A percentile compares a stretch with the other conserved stretches of the same genome.
These are phyloP conservation scores for Clathrus columnatus DNA, from an alignment of 768 basidiomycete species.

Conservation along the genomic window DNA sequence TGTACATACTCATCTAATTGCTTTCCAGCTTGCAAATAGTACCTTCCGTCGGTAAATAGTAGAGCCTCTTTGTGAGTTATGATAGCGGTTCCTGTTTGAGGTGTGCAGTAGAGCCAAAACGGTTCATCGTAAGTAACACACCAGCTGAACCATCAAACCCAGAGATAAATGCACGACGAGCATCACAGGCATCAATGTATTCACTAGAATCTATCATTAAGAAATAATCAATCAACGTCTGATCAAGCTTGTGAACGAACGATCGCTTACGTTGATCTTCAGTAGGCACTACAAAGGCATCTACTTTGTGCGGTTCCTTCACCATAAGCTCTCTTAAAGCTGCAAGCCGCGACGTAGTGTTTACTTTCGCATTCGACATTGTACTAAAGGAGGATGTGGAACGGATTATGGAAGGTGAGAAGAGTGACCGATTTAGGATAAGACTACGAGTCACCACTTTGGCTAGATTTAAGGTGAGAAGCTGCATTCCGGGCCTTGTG, in stretches of 20 bases:
- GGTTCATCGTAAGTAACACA: conserved; percentile 20
- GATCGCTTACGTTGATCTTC: conserved; percentile 79
- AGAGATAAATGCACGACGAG: conserved; percentile 80
- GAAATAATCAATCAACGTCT: not conserved
- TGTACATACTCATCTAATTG: conserved; percentile 69
- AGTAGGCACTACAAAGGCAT: conserved; percentile 77
- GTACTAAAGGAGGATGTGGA: not conserved
- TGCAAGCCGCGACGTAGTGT: conserved; percentile 56
- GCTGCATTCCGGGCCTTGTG: no score
- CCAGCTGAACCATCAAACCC: conserved; percentile 95
- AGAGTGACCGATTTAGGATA: no score
- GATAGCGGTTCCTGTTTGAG: conserved; percentile 59
- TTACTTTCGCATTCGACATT: conserved; percentile 29
- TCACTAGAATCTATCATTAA: conserved; percentile 67
- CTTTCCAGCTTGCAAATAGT: conserved; percentile 86
- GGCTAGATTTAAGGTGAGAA: no score
- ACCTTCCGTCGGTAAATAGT: conserved; percentile 93
- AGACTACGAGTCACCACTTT: no score
- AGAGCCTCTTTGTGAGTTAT: conserved; percentile 63
- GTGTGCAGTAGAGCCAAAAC: not conserved
- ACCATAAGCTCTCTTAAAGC: conserved; percentile 65
- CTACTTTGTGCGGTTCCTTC: conserved; percentile 41
- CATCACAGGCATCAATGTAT: conserved; percentile 78
- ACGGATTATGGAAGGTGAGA: not conserved
- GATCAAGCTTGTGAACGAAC: not conserved